Evolutionary conservation across 495 filamentous ascomycete genomes (phyloP).

Genomic region (Aspergillus leporis): DNA sequence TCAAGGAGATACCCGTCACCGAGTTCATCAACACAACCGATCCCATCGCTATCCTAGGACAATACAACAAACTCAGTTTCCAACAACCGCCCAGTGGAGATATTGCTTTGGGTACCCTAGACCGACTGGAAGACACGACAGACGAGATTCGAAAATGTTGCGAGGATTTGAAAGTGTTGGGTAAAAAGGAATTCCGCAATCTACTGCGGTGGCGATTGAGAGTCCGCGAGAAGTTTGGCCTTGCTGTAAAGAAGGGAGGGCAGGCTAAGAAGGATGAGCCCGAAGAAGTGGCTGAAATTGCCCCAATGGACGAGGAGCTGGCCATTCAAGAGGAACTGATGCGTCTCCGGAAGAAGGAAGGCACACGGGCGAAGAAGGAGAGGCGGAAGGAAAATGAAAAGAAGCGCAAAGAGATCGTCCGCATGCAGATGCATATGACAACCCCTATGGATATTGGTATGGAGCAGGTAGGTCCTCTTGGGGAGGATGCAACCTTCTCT

Average conservation of each 20-base stretch:
- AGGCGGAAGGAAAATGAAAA: constrained; percentile 82
- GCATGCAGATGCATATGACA: constrained; percentile 96
- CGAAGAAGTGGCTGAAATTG: constrained; percentile 77
- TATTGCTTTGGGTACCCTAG: constrained; percentile 80
- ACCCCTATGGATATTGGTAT: constrained; percentile 94
- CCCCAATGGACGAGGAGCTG: constrained; percentile 91
- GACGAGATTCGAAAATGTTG: constrained; percentile 84
- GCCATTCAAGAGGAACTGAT: constrained; percentile 85
- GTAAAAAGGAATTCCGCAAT: constrained; percentile 90
- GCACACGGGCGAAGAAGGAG: constrained; percentile 72
- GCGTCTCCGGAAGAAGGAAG: constrained; percentile 74
- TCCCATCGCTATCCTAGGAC: constrained; percentile 93
- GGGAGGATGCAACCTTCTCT: constrained; percentile 78
- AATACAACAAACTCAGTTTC: constrained; percentile 81
- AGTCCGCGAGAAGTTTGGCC: constrained; percentile 87
- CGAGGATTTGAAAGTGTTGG: constrained; percentile 84
- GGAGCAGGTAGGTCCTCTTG: constrained; percentile 78
- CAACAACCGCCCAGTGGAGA: constrained; percentile 74
- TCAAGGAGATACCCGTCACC: constrained; percentile 80
- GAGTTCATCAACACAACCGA: constrained; percentile 95
- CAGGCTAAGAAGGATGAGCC: constrained; percentile 51
- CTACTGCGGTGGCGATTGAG: constrained; percentile 91
- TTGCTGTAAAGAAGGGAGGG: constrained; percentile 65
- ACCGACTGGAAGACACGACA: constrained; percentile 91
- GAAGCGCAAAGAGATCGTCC: constrained; percentile 85